Evolutionary conservation across 495 filamentous ascomycete genomes (phyloP), one percentile per base, ranked within the genome.

Genomic region (Chaetomidium leptoderma): DNA sequence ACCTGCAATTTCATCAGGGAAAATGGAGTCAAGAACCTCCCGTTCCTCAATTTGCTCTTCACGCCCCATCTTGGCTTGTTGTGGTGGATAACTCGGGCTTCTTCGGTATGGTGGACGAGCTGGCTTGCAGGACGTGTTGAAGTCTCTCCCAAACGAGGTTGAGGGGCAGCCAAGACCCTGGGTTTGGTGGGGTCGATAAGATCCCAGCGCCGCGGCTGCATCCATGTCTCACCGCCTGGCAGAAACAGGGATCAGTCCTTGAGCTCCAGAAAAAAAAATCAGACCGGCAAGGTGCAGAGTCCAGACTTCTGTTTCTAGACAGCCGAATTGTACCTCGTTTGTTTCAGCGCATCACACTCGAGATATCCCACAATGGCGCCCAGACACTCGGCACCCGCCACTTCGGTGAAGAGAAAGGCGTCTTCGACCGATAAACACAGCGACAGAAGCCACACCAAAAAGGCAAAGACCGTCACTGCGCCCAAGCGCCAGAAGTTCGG

Each of bases 1-100:
- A 95, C 92, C 88, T 81, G 86, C 89, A 49, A 97, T 96, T 71
- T 99, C 95, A 35, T 99, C 95, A 13, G 95, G 92, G 66, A 96
- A 99, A 63, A 99, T 99, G 53, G 91, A 95, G 66, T 92, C 90
- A 61, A 98, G 89, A 53, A 98, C 92, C 70, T 97, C 93, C 63
- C 92, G 87, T 78, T 98, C 93, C 76, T 98, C 92, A 51, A 83
- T 75, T 72, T 98, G 93, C 55, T 98, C 93, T 75, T 98, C 93
- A 66, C 81, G 83, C 26, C 92, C 92, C 93, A 97, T 97, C 10
- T 62, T 83, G 53, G 11, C 7, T 37, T 37, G 29, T 16, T n/a
- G 16, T 42, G 17, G 26, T 45, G 23, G 21, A 14, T 29, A 39
- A 23, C 21, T 27, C 7, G 11, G 53, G 11, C 13, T 17, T 44